Evolutionary conservation across 2,329 filamentous ascomycete genomes (phyloP), one percentile per base, ranked within the genome.

Genomic region (Penicillium sp.): DNA sequence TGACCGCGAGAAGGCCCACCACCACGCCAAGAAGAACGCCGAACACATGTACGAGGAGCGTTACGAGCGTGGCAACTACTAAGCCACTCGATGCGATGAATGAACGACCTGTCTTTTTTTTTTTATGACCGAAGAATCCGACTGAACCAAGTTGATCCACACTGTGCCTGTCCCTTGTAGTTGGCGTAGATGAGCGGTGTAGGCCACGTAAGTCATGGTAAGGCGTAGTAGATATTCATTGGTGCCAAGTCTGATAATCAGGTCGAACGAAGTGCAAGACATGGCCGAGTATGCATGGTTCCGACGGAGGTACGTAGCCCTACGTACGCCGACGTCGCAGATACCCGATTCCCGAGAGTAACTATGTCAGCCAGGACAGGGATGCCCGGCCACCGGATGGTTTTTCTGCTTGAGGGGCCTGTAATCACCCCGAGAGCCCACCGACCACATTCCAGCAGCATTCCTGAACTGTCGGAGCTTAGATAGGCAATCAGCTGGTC

Each of bases 1-100:
- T 56, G 83, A 88, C 73, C 82, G 83, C 71, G 75, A 78, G 61
- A 80, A 85, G 53, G 84, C 84, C 48, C 78, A 81, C 71, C 63
- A 81, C 72, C 80, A 85, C 53, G 84, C 84, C 50, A 79, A 81
- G 72, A 63, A 81, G 72, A 80, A 84, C 66, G 83, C 80, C 40
- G 75, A 84, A 72, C 62, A 80, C 39, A 75, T 88, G 68, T 88
- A 88, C 67, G 81, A 88, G 32, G 62, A 83, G 61, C 84, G 87
- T 69, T 87, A 88, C 70, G 77, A 79, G 44, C 62, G 67, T 31
- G 64, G 71, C 54, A 69, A 77, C 39, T 66, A 70, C 64, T 42
- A 76, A 83, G 38, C 66, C 75, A 86, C 72, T 83, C 42, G 42
- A 31, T 11, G 27, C 22, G 18, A 54, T 40, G 40, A 50, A 40